Percentiles rank a stretch among this genome's conserved stretches.
Evolutionary conservation across 176 grass and related monocot species (phyloP).

Genomic region (Carex scoparia): DNA sequence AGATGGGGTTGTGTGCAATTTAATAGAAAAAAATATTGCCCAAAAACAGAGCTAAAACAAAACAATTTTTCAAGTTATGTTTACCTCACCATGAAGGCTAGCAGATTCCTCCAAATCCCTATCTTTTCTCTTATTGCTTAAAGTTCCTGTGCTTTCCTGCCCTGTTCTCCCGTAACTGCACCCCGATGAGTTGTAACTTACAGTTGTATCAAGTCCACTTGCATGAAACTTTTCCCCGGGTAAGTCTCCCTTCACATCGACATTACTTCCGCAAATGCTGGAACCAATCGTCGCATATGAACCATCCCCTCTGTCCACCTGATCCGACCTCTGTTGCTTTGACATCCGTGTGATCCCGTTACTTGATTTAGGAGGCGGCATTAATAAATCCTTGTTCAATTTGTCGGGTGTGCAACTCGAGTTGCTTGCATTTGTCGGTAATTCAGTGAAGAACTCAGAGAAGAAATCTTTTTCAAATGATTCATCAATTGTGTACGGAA

Average conservation of each 20-base stretch:
- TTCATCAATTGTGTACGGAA: constrained; percentile 53
- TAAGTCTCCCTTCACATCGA: not conserved
- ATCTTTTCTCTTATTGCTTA: constrained; percentile 61
- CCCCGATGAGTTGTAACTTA: constrained; percentile 33
- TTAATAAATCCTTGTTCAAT: constrained; percentile 33
- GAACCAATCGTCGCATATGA: constrained; percentile 61
- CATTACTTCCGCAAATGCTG: constrained; percentile 77
- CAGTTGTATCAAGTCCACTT: constrained; percentile 23
- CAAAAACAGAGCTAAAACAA: not conserved
- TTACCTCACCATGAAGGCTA: constrained; percentile 67
- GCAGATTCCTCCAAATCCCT: constrained; percentile 70
- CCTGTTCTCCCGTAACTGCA: constrained; percentile 40
- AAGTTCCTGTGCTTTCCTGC: constrained; percentile 54
- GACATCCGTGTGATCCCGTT: constrained; percentile 5
- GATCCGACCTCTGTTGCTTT: constrained; percentile 38
- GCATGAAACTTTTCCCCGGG: not conserved
- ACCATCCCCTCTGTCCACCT: constrained; percentile 14
- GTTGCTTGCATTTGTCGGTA: not conserved
- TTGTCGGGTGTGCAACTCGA: constrained; percentile 11
- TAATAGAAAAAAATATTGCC: not conserved
- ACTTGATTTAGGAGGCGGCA: constrained; percentile 69
- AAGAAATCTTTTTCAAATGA: constrained; percentile 64
- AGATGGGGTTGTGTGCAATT: not conserved
- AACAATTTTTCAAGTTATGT: not conserved
- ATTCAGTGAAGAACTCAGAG: constrained; percentile 58